Evolutionary conservation across 345 rosid species (phyloP).

Genomic region (Gossypium rotundifolium): DNA sequence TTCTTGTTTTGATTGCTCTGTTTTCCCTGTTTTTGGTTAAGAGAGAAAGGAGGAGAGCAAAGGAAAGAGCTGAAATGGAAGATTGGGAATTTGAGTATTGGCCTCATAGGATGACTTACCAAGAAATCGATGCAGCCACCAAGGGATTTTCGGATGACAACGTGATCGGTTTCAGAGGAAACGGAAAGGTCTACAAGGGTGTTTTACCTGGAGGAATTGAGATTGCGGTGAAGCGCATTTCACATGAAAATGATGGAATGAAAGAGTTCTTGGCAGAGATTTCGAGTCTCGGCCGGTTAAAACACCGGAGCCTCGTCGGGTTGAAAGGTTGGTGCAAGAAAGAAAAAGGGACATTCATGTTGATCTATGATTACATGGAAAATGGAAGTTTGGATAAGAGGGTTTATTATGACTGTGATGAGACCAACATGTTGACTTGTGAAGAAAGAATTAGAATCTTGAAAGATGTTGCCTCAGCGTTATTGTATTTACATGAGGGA

Average conservation of each 20-base stretch:
- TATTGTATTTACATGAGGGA: slow-evolving; percentile 66
- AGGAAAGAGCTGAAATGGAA: slow-evolving; percentile 62
- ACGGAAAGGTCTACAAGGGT: slow-evolving; percentile 78
- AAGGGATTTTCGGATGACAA: slow-evolving; percentile 54
- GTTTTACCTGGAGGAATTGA: slow-evolving; percentile 49
- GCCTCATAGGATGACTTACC: slow-evolving; percentile 62
- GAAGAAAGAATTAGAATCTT: slow-evolving; percentile 50
- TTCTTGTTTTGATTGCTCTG: slow-evolving; percentile 25
- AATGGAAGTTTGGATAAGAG: slow-evolving; percentile 66
- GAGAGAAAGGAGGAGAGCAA: slow-evolving; percentile 39
- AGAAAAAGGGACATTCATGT: slow-evolving; percentile 61
- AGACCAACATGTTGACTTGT: slow-evolving; percentile 29
- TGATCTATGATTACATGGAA: slow-evolving; percentile 77
- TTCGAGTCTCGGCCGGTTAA: slow-evolving; percentile 66
- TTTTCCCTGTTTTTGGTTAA: slow-evolving; percentile 29
- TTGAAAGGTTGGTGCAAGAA: slow-evolving; percentile 84
- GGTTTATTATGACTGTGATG: slow-evolving; percentile 41
- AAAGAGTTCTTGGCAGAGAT: slow-evolving; percentile 70
- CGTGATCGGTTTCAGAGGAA: slow-evolving; percentile 68
- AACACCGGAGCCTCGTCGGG: slow-evolving; percentile 58
- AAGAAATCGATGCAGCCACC: slow-evolving; percentile 57
- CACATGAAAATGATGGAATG: slow-evolving; percentile 60
- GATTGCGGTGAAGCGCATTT: slow-evolving; percentile 69
- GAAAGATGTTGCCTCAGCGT: slow-evolving; percentile 59
- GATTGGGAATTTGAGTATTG: slow-evolving; percentile 91